Conservation (phyloP, 2,329 filamentous ascomycete species). For the Aspergillus hiratsukae region DNA sequence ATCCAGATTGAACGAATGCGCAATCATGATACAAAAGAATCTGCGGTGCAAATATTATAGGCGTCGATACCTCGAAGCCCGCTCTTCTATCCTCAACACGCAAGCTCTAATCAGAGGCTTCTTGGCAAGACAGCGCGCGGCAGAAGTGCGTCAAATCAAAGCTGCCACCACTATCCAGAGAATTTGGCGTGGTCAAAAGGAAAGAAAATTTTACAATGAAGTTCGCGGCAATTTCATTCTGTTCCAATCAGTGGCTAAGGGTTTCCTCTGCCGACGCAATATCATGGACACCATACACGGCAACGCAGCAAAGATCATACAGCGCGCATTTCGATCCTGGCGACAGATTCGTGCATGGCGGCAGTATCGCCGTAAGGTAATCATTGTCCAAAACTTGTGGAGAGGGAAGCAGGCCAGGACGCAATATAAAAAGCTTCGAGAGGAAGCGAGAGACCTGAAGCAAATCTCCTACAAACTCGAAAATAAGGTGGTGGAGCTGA, state of each 20-base stretch:
- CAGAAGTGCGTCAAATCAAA: slow-evolving; percentile 76
- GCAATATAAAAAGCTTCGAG: slow-evolving; percentile 84
- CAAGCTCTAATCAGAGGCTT: slow-evolving; percentile 76
- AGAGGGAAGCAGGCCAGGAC: slow-evolving; percentile 75
- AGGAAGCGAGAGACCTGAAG: slow-evolving; percentile 96
- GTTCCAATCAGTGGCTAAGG: slow-evolving; percentile 87
- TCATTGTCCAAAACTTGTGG: slow-evolving; percentile 90
- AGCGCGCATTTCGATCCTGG: slow-evolving; percentile 82
- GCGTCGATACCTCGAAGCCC: slow-evolving; percentile 80
- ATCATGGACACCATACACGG: slow-evolving; percentile 92
- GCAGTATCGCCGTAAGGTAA: slow-evolving; percentile 81
- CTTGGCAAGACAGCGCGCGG: slow-evolving; percentile 69
- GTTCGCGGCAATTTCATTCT: slow-evolving; percentile 80
- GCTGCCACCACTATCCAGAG: slow-evolving; percentile 92
- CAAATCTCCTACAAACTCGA: slow-evolving; percentile 99
- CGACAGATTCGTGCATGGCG: slow-evolving; percentile 76
- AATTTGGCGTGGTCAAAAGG: slow-evolving; percentile 89
- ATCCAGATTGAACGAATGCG: slow-evolving; percentile 83
- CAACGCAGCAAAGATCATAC: slow-evolving; percentile 85
- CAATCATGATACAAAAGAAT: slow-evolving; percentile 99
- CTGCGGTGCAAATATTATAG: slow-evolving; percentile 92
- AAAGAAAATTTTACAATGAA: slow-evolving; percentile 71
- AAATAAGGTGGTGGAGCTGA: slow-evolving; percentile 98
- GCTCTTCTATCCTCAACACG: slow-evolving; percentile 71
- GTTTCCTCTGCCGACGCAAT: slow-evolving; percentile 81